Evolutionary conservation across 805 yeast species (phyloP).

Genomic region (Pichia paraexigua): DNA sequence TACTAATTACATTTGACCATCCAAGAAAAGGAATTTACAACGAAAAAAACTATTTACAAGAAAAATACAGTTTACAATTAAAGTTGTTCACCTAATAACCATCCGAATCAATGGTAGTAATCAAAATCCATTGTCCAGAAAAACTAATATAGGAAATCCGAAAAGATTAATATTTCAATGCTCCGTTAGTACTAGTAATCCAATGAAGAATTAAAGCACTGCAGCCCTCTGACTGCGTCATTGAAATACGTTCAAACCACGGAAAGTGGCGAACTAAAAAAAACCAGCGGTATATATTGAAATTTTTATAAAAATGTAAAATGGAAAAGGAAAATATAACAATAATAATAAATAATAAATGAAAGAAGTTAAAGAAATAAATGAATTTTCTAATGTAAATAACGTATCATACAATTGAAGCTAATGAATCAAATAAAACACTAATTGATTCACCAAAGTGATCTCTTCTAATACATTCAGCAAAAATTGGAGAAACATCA

Average conservation of each 20-base stretch:
- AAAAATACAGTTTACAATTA: not conserved
- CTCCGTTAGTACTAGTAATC: slow-evolving; percentile 47
- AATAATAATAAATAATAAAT: not conserved
- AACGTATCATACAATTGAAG: slow-evolving; percentile 32
- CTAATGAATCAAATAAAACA: slow-evolving; percentile 82
- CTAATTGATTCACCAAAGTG: slow-evolving; percentile 97
- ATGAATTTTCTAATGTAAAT: not conserved
- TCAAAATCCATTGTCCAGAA: slow-evolving; percentile 7
- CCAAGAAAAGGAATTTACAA: too few species aligned
- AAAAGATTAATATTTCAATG: slow-evolving; percentile 38
- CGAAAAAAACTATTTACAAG: too few species aligned
- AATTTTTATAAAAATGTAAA: not conserved
- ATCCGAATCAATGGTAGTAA: slow-evolving; percentile 7
- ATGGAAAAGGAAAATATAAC: too few species aligned
- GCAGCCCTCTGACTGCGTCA: slow-evolving; percentile 50
- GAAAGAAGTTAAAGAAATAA: not conserved
- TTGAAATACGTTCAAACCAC: slow-evolving; percentile 28
- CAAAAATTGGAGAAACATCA: slow-evolving; percentile 91
- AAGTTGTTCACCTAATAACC: slow-evolving; percentile 9
- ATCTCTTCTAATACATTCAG: slow-evolving; percentile 97
- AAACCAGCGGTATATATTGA: not conserved
- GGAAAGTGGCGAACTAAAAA: slow-evolving; percentile 12
- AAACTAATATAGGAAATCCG: slow-evolving; percentile 5
- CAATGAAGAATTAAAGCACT: slow-evolving; percentile 33
- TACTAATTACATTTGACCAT: too few species aligned